These are phyloP conservation scores for Pythium oligandrum DNA, from an alignment of 352 stramenopile genomes.

Conservation along the genomic window DNA sequence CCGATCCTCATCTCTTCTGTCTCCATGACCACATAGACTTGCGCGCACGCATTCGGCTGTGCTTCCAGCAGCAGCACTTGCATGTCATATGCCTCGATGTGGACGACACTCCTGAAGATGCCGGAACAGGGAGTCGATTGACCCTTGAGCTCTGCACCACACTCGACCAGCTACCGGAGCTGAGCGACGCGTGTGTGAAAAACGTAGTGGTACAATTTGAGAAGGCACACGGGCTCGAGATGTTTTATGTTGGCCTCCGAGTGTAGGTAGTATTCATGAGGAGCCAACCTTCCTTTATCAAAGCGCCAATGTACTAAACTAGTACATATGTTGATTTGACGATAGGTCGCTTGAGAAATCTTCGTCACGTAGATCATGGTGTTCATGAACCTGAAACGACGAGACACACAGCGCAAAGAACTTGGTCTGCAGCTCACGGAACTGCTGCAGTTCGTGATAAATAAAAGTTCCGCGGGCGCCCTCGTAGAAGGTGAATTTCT, in stretches of 20 bases:
- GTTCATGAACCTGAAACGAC: conserved; percentile 21
- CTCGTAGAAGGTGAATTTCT: conserved; percentile 29
- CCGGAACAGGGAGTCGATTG: conserved; percentile 23
- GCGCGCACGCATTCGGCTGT: conserved; percentile 16
- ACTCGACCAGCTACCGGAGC: conserved; percentile 10
- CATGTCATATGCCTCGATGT: conserved; percentile 56
- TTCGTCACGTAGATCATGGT: conserved; percentile 17
- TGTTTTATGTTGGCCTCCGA: conserved; percentile 19
- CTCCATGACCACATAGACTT: conserved; percentile 7
- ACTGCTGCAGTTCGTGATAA: conserved; percentile 24
- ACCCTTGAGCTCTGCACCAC: conserved; percentile 31
- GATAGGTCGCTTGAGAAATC: conserved; percentile 1
- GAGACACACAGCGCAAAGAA: conserved; percentile 21
- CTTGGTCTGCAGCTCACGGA: conserved; percentile 22
- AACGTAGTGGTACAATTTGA: conserved; percentile 15
- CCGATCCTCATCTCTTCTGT: no score
- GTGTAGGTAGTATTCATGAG: conserved; percentile 1
- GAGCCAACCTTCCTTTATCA: no score
- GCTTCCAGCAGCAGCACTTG: conserved; percentile 21
- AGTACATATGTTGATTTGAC: conserved; percentile 2
- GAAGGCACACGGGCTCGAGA: conserved; percentile 12
- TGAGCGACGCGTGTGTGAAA: conserved; percentile 14
- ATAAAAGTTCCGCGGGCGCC: conserved; percentile 21
- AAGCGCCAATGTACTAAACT: no score
- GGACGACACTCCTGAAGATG: conserved; percentile 39